Evolutionary conservation across 345 rosid species (phyloP), one percentile per base, ranked within the genome.

Genomic region (Cardamine chenopodiifolia): DNA sequence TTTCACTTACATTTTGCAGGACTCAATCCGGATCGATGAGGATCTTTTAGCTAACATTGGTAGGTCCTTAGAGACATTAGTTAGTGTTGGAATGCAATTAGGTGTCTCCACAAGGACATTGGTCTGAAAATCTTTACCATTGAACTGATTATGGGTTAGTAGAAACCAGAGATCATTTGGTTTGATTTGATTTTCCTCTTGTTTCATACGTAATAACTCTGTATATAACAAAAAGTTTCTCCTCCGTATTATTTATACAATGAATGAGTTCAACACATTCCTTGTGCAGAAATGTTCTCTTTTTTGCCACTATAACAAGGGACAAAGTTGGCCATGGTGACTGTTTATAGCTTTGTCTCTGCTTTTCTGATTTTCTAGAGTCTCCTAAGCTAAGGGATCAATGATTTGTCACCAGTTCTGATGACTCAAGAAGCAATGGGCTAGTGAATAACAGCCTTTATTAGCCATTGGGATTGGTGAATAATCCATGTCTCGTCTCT

Each of bases 41-140:
- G 98, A 93, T 78, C 90, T 94, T 25, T 74, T 91, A 45, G 85
- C 63, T 32, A 94, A 91, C 54, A 89, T 97, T 77, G 79, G 74
- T 60, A 85, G 98, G 71, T 85, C 97, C 3, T 88, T 94, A 6
- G 98, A 91, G 86, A 91, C 97, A n/a, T 74, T 94, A 31, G 98
- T 91, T 59, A 64, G 78, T 12, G 91, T 91, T 50, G 98, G 98
- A 74, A 94, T 85, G 98, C 79, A 53, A 32, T 57, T 93, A 80
- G 97, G 98, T 23, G 80, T 85, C 60, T 82, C 97, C 13, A 79
- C 78, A 47, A 82, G 76, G 81, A 75, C 78, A 57, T 67, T 19
- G 17, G 42, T 28, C 6, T 61, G n/a, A 70, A 13, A 53, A 10
- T 17, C 0, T 53, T n/a, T 23, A 50, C 35, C 47, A 8, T 13